Evolutionary conservation across 352 stramenopile species (phyloP).

Genomic region (Phytophthora agathidicida): DNA sequence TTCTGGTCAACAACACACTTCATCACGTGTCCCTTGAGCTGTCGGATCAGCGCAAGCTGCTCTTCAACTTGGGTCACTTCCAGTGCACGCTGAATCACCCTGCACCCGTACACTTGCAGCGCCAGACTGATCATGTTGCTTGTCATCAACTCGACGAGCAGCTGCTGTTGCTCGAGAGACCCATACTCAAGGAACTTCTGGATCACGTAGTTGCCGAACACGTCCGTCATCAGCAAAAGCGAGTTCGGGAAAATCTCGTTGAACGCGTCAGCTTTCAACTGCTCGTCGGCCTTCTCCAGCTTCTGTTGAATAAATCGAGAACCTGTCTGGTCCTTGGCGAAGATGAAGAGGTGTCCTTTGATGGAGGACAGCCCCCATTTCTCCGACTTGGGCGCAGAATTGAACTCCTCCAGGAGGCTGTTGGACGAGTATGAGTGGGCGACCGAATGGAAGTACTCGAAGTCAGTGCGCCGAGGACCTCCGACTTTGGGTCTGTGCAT

Average conservation of each 20-base stretch:
- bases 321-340: constrained; percentile 86
- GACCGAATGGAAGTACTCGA: constrained; percentile 55
- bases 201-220: constrained; percentile 99
- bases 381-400: constrained; percentile 63
- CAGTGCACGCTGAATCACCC: constrained; percentile 96
- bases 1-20: constrained; percentile 98
- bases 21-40: constrained; percentile 83
- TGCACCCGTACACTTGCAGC: constrained; percentile 96
- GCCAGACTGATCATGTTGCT: constrained; percentile 95
- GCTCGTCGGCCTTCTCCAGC: constrained; percentile 84
- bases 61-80: constrained; percentile 77
- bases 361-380: constrained; percentile 86
- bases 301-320: constrained; percentile 91
- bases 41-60: constrained; percentile 76
- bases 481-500: constrained; percentile 40
- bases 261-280: constrained; percentile 75
- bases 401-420: constrained; percentile 86
- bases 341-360: constrained; percentile 85
- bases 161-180: constrained; percentile 83
- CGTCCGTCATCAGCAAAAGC: constrained; percentile 89
- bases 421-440: constrained; percentile 73
- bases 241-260: constrained; percentile 84
- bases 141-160: constrained; percentile 88
- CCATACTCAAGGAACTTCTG: constrained; percentile 98
- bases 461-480: constrained; percentile 31